phyloP scores from a whole-genome alignment of 306 rosid species.

The Begonia fuchsioides region DNA sequence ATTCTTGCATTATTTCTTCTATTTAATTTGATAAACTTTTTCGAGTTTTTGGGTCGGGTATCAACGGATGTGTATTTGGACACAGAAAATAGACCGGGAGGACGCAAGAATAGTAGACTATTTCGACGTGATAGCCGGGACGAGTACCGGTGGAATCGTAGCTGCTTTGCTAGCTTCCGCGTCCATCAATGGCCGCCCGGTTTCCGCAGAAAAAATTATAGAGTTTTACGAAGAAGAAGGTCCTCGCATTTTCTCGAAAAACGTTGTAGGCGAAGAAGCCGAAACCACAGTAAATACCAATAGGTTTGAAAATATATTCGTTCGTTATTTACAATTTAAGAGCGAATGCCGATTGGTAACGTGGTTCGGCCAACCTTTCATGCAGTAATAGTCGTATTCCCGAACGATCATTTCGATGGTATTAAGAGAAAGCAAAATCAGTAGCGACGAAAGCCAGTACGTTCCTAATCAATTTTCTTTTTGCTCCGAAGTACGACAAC shows the following conservation, averaged over 20 bases:
- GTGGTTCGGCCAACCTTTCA: too few relatives aligned
- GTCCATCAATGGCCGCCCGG: slow-evolving; percentile 2
- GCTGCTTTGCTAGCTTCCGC: slow-evolving; percentile 10
- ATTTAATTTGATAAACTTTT: too few relatives aligned
- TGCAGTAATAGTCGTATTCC: too few relatives aligned
- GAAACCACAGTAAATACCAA: too few relatives aligned
- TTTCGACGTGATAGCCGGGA: slow-evolving; percentile 14
- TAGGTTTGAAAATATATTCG: too few relatives aligned
- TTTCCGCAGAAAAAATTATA: slow-evolving; percentile 6
- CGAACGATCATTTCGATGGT: background rate
- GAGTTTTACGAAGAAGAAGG: slow-evolving; percentile 4
- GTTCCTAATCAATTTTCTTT: background rate
- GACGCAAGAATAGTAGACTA: slow-evolving; percentile 11
- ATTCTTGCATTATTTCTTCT: too few relatives aligned
- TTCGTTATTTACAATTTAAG: too few relatives aligned
- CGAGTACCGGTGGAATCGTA: slow-evolving; percentile 13
- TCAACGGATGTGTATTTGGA: too few relatives aligned
- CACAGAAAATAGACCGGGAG: slow-evolving; percentile 9
- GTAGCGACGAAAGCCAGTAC: background rate
- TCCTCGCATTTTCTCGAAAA: slow-evolving; percentile 8
- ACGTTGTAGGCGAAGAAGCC: background rate
- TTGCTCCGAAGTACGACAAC: slow-evolving; percentile 3
- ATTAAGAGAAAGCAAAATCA: background rate
- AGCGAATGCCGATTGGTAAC: too few relatives aligned
- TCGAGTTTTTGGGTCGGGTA: too few relatives aligned